These are phyloP conservation scores for Fusarium graminum DNA, from an alignment of 2,329 filamentous ascomycete species.

Conservation along the genomic window DNA sequence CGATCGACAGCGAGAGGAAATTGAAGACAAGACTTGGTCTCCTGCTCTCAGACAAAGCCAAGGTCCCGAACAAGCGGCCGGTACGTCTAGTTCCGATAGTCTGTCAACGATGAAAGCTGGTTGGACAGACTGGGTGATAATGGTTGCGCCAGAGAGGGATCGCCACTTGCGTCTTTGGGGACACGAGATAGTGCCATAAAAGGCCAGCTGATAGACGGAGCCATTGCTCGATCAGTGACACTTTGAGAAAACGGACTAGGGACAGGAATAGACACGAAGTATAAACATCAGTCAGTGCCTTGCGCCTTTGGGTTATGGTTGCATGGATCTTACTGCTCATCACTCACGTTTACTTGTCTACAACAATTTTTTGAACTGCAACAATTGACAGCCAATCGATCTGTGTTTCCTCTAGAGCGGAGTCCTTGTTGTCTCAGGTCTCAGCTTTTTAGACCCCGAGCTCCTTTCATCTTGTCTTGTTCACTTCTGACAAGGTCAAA, in stretches of 20 bases:
- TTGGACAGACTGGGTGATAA: constrained; percentile 23
- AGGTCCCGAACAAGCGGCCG: constrained; percentile 7
- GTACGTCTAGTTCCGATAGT: constrained; percentile 32
- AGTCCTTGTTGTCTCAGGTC: constrained; percentile 37
- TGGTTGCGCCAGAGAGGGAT: constrained; percentile 30
- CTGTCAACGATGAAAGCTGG: constrained; percentile 16
- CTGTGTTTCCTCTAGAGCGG: constrained; percentile 20
- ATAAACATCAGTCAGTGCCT: constrained; percentile 26
- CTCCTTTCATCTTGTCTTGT: constrained; percentile 22
- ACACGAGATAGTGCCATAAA: constrained; percentile 39
- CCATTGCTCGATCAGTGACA: neutral
- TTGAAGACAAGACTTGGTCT: neutral
- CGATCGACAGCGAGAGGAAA: constrained; percentile 22
- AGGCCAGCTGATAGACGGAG: constrained; percentile 18
- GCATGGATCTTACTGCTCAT: constrained; percentile 22
- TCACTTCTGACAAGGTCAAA: neutral
- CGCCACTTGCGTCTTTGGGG: constrained; percentile 39
- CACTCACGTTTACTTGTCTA: neutral
- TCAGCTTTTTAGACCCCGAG: constrained; percentile 24
- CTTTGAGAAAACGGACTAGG: constrained; percentile 1
- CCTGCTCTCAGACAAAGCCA: constrained; percentile 17
- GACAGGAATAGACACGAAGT: constrained; percentile 5
- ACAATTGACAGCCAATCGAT: constrained; percentile 21
- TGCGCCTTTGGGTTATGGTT: constrained; percentile 22
- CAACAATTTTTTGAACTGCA: constrained; percentile 12